Evolutionary conservation across 2,329 filamentous ascomycete species (phyloP).

Genomic region (Fusarium sp.): DNA sequence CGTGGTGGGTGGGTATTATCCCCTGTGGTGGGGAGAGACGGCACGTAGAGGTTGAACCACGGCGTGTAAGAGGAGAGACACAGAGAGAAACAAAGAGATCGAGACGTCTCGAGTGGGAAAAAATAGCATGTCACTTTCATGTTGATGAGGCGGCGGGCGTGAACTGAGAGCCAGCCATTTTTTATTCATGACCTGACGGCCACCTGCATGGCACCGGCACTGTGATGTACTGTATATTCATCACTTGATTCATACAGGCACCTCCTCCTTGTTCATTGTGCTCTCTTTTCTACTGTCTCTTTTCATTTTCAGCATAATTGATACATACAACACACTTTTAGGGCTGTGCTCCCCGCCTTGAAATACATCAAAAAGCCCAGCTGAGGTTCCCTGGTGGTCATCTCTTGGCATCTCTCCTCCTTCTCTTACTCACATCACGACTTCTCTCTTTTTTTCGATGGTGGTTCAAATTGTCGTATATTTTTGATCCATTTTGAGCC

Average conservation of each 20-base stretch:
- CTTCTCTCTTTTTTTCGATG: background rate
- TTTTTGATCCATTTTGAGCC: conserved; percentile 8
- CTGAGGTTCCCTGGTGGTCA: conserved; percentile 30
- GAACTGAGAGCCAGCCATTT: conserved; percentile 1
- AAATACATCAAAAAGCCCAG: conserved; percentile 22
- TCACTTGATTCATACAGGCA: background rate
- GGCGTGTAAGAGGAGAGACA: background rate
- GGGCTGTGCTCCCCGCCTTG: conserved; percentile 10
- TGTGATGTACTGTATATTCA: conserved; percentile 33
- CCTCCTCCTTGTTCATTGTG: background rate
- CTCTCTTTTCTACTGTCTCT: background rate
- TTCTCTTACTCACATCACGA: conserved; percentile 7
- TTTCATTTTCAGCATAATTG: background rate
- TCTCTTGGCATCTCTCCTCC: conserved; percentile 35
- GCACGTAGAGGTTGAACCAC: background rate
- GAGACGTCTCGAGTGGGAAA: background rate
- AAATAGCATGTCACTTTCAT: background rate
- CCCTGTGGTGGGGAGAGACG: background rate
- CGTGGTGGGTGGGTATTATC: background rate
- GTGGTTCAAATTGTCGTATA: background rate
- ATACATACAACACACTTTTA: background rate
- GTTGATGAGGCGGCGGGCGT: conserved; percentile 5
- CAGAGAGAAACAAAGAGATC: background rate
- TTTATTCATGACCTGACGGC: conserved; percentile 6
- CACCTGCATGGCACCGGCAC: conserved; percentile 21